A percentile compares a stretch with the other conserved stretches of the same genome.
phyloP scores from a whole-genome alignment of 495 filamentous ascomycete species.

The Zalerion maritima region DNA sequence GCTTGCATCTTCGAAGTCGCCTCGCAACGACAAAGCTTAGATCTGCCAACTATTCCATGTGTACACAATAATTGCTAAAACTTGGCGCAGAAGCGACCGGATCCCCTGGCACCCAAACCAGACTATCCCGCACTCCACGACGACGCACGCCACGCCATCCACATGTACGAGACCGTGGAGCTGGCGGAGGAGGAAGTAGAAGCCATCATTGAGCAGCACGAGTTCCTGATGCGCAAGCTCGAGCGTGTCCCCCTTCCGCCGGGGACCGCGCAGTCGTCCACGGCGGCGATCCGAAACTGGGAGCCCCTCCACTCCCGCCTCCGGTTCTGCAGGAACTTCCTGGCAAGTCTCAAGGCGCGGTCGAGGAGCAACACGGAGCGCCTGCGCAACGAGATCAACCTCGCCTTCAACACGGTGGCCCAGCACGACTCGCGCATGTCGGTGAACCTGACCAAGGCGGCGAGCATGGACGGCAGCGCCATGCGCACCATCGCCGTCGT shows the following conservation, averaged over 20 bases:
- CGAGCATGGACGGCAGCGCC: slow-evolving; percentile 21
- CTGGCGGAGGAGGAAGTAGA: slow-evolving; percentile 22
- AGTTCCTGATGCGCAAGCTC: no score
- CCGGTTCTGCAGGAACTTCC: slow-evolving; percentile 19
- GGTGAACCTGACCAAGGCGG: slow-evolving; percentile 20
- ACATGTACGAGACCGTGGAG: slow-evolving; percentile 30
- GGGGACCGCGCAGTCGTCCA: background rate
- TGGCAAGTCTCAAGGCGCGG: slow-evolving; percentile 23
- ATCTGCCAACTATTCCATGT: no score
- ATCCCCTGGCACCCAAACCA: slow-evolving; percentile 11
- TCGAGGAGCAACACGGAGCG: slow-evolving; percentile 25
- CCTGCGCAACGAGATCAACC: slow-evolving; percentile 30
- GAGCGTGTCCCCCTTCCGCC: background rate
- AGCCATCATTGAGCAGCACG: slow-evolving; percentile 19
- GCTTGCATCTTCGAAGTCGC: no score
- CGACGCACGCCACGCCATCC: slow-evolving; percentile 31
- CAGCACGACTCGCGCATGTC: slow-evolving; percentile 21
- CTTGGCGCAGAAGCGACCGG: slow-evolving; percentile 1
- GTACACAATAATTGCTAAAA: slow-evolving; percentile 3
- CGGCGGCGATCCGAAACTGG: no score
- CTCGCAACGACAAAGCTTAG: no score
- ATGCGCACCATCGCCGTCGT: slow-evolving; percentile 21
- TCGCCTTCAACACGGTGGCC: slow-evolving; percentile 25
- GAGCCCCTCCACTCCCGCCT: slow-evolving; percentile 16
- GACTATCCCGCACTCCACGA: slow-evolving; percentile 30